These are phyloP conservation scores for Bremia lactucae DNA, from an alignment of 352 stramenopile species.

Conservation along the genomic window DNA sequence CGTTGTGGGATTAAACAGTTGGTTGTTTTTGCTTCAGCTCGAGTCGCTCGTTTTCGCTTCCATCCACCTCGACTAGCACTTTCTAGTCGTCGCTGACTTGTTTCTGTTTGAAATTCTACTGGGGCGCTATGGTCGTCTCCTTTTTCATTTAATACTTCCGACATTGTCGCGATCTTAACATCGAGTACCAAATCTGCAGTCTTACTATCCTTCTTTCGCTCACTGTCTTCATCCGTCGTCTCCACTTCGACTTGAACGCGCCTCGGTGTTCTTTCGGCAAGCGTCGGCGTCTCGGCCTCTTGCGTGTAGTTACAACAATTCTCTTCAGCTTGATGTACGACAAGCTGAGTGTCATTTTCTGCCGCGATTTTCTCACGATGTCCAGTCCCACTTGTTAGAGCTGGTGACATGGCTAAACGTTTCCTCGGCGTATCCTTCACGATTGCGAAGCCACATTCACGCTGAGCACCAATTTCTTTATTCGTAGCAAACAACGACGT, in stretches of 20 bases:
- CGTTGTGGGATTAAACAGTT: background rate
- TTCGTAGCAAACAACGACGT: slow-evolving; percentile 27
- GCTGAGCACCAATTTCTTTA: slow-evolving; percentile 3
- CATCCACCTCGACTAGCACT: slow-evolving; percentile 3
- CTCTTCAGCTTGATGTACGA: background rate
- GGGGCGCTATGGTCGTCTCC: background rate
- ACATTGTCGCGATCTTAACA: slow-evolving; percentile 31
- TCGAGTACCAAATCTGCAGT: slow-evolving; percentile 51
- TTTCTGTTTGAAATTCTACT: slow-evolving; percentile 7
- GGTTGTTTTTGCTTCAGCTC: slow-evolving; percentile 1
- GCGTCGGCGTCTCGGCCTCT: slow-evolving; percentile 4
- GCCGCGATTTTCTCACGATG: slow-evolving; percentile 4
- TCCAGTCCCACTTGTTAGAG: slow-evolving; percentile 2
- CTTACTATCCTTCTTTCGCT: slow-evolving; percentile 26
- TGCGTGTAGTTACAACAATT: no score
- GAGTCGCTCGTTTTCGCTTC: slow-evolving; percentile 13
- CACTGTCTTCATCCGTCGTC: slow-evolving; percentile 38
- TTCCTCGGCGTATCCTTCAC: slow-evolving; percentile 4
- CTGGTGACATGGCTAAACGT: slow-evolving; percentile 1
- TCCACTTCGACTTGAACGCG: slow-evolving; percentile 37
- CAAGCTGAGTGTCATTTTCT: slow-evolving; percentile 2
- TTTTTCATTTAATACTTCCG: slow-evolving; percentile 9
- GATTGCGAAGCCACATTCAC: slow-evolving; percentile 4
- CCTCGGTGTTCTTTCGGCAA: slow-evolving; percentile 7
- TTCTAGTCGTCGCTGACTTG: background rate